phyloP scores from a whole-genome alignment of 1,139 yeast species.

The Arxiozyma slooffiae region DNA sequence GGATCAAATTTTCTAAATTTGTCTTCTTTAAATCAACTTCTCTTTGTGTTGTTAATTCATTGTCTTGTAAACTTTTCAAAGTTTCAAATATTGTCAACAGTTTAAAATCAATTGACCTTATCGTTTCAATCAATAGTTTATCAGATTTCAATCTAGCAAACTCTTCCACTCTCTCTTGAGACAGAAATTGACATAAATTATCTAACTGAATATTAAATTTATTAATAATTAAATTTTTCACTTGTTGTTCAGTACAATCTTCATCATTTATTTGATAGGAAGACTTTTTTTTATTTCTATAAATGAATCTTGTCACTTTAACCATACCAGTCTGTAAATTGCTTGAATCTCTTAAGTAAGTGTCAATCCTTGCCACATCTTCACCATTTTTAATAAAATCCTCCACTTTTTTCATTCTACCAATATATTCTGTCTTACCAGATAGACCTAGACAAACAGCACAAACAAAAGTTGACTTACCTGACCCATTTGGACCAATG shows the following conservation, averaged over 20 bases:
- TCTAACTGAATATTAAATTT: slow-evolving; percentile 71
- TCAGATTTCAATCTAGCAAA: slow-evolving; percentile 79
- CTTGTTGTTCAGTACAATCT: slow-evolving; percentile 36
- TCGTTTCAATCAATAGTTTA: slow-evolving; percentile 64
- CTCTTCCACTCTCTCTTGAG: slow-evolving; percentile 91
- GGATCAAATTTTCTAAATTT: slow-evolving; percentile 26
- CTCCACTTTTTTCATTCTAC: slow-evolving; percentile 57
- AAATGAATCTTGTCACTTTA: slow-evolving; percentile 34
- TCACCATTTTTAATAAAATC: slow-evolving; percentile 76
- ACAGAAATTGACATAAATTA: slow-evolving; percentile 86
- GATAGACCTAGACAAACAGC: slow-evolving; percentile 87
- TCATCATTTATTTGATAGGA: slow-evolving; percentile 52
- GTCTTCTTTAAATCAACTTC: slow-evolving; percentile 28
- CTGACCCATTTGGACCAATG: slow-evolving; percentile 96
- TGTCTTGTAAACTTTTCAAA: slow-evolving; percentile 48
- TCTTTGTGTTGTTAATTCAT: slow-evolving; percentile 36
- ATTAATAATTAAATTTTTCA: slow-evolving; percentile 38
- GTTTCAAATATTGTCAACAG: slow-evolving; percentile 35
- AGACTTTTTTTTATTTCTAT: slow-evolving; percentile 39
- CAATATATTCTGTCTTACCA: slow-evolving; percentile 69
- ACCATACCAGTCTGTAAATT: slow-evolving; percentile 1
- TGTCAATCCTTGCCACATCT: slow-evolving; percentile 46
- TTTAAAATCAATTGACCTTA: slow-evolving; percentile 64
- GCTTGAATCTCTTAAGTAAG: slow-evolving; percentile 41
- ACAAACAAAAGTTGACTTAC: slow-evolving; percentile 87